Evolutionary conservation across 2,329 filamentous ascomycete genomes (phyloP), one percentile per base, ranked within the genome.

Genomic region (Trichoderma sp.): DNA sequence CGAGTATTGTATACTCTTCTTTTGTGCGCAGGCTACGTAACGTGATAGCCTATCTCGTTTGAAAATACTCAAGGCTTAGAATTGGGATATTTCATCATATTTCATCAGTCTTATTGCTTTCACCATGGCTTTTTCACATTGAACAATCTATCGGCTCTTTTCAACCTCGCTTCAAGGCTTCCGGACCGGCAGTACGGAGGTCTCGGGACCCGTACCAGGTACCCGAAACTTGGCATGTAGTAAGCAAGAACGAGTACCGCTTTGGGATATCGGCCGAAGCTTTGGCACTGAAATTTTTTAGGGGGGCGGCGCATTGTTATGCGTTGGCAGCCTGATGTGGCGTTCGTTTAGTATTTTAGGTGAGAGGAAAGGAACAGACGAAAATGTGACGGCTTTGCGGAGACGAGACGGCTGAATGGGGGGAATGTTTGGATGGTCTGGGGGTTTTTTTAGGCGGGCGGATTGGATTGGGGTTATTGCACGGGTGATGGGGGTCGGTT

Each of bases 311-410:
- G 64, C 18, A 57, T 39, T 24, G 21, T 36, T 43, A 43, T 57
- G 64, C 32, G 64, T 39, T 67, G 64, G 64, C 64, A 58, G 64
- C 53, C 64, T 15, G 64, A 30, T 67, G 64, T 67, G 64, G 64
- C 64, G 64, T 43, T 18, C 56, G 18, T 32, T 43, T 15, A 4
- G 18, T 30, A 7, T 21, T 21, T 24, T 43, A n/a, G 26, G 14
- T 24, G 32, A 36, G 32, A 36, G 18, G 21, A n/a, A 30, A 6
- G 3, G 47, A 24, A 53, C 43, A 12, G n/a, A 32, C 18, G 39
- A 47, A 56, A 36, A n/a, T 57, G 32, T 21, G 53, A 58, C 18
- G 26, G 26, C 11, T 11, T 39, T 62, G 58, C 58, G 58, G 58
- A 62, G 58, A 62, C n/a, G 57, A 61, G 58, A 62, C n/a, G 57